These are phyloP conservation scores for Vigna radiata DNA, from an alignment of 306 rosid genomes.

Conservation along the genomic window DNA sequence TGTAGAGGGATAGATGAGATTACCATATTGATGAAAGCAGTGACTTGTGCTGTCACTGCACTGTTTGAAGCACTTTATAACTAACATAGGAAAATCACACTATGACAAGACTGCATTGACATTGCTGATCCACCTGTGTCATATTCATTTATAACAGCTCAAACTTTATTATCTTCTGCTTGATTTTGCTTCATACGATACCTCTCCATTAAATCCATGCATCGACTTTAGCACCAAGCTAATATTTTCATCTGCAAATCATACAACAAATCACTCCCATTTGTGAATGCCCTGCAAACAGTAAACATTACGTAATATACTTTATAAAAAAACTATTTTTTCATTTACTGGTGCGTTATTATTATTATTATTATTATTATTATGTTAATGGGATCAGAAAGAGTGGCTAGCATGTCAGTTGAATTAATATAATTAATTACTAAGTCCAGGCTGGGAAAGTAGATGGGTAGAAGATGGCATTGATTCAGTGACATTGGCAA, in stretches of 20 bases:
- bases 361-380: not conserved
- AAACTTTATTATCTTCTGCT: conserved; percentile 20
- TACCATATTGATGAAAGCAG: conserved; percentile 37
- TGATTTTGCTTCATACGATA: conserved; percentile 34
- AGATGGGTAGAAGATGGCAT: conserved; percentile 52
- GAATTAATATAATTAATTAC: conserved; percentile 36
- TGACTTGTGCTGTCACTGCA: conserved; percentile 33
- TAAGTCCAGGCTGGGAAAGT: conserved; percentile 50
- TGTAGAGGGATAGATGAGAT: conserved; percentile 20
- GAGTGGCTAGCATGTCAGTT: conserved; percentile 49
- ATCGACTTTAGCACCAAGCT: not conserved
- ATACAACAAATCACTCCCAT: conserved; percentile 16
- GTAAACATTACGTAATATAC: too few relatives aligned
- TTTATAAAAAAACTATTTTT: too few relatives aligned
- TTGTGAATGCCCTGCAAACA: not conserved
- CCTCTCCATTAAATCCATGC: conserved; percentile 25
- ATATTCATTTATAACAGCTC: conserved; percentile 42
- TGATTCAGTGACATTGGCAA: conserved; percentile 48
- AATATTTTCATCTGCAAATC: conserved; percentile 15
- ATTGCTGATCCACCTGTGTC: conserved; percentile 26
- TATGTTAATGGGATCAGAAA: conserved; percentile 18
- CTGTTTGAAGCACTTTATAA: conserved; percentile 20
- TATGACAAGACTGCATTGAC: conserved; percentile 20
- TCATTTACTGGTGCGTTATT: not conserved
- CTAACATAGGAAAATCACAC: conserved; percentile 19